These are phyloP conservation scores for Avena atlantica DNA, from an alignment of 176 grass and related monocot genomes.

Conservation along the genomic window DNA sequence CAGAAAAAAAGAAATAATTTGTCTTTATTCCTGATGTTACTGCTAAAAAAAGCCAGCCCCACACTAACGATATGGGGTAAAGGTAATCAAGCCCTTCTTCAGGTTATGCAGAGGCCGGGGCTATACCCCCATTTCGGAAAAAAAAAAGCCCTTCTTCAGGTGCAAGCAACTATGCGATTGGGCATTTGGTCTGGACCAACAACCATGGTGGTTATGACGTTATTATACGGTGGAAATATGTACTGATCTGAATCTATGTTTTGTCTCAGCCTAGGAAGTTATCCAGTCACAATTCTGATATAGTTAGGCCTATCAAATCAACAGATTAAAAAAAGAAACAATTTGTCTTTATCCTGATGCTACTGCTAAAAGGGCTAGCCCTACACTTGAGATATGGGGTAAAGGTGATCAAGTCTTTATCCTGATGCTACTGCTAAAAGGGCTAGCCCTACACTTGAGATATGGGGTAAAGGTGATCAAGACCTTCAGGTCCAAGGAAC, in stretches of 20 bases:
- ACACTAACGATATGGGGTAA: conserved; percentile 18
- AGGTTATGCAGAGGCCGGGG: neutral
- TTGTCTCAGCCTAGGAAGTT: conserved; percentile 15
- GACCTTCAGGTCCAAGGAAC: conserved; percentile 36
- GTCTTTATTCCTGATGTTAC: conserved; percentile 39
- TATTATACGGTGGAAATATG: conserved; percentile 11
- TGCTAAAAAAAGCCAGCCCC: conserved; percentile 32
- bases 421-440: conserved; percentile 36
- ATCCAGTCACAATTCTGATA: conserved; percentile 37
- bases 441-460: conserved; percentile 34
- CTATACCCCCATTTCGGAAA: no score
- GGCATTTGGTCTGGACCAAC: no score
- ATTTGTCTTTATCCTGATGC: conserved; percentile 33
- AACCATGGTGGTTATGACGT: no score
- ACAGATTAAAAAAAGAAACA: conserved; percentile 11
- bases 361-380: conserved; percentile 36
- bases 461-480: conserved; percentile 25
- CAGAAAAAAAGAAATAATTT: conserved; percentile 12
- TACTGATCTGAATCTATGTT: neutral
- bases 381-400: no score
- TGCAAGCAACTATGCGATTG: conserved; percentile 23
- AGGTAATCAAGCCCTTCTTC: conserved; percentile 31
- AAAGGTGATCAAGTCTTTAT: no score
- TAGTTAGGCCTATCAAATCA: neutral
- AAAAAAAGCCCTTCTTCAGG: conserved; percentile 23